Conservation (phyloP, 805 yeast genomes). For the Candida gorgasii region DNA sequence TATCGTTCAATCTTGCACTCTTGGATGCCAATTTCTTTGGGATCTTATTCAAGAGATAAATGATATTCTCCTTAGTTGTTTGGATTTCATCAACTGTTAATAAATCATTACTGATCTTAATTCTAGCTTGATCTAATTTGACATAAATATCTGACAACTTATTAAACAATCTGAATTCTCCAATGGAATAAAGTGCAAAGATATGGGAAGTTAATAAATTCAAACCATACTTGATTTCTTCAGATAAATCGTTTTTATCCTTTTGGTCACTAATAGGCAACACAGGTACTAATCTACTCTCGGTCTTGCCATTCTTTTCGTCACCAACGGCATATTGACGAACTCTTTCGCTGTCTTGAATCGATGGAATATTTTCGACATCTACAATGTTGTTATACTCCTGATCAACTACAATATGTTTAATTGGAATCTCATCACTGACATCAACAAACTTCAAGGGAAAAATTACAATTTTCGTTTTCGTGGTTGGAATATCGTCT, state of each 20-base stretch:
- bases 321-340: constrained; percentile 25
- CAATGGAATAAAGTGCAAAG: constrained; percentile 68
- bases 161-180: constrained; percentile 63
- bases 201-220: constrained; percentile 62
- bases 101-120: constrained; percentile 50
- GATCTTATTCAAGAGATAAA: constrained; percentile 54
- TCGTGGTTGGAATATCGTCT: constrained; percentile 62
- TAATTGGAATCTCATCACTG: constrained; percentile 42
- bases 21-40: constrained; percentile 57
- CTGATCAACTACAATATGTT: constrained; percentile 25
- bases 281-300: constrained; percentile 38
- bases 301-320: constrained; percentile 10
- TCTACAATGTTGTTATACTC: constrained; percentile 29
- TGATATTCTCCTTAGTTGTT: constrained; percentile 50
- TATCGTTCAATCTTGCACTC: constrained; percentile 40
- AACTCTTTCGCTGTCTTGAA: constrained; percentile 32
- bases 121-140: constrained; percentile 58
- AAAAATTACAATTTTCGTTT: constrained; percentile 54
- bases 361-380: constrained; percentile 28
- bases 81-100: constrained; percentile 55
- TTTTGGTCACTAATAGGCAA: constrained; percentile 54
- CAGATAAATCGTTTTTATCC: constrained; percentile 36
- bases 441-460: constrained; percentile 58
- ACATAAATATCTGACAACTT: constrained; percentile 55
- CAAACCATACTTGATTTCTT: constrained; percentile 60